phyloP scores from a whole-genome alignment of 768 basidiomycete genomes.

The Rhodotorula graminis region DNA sequence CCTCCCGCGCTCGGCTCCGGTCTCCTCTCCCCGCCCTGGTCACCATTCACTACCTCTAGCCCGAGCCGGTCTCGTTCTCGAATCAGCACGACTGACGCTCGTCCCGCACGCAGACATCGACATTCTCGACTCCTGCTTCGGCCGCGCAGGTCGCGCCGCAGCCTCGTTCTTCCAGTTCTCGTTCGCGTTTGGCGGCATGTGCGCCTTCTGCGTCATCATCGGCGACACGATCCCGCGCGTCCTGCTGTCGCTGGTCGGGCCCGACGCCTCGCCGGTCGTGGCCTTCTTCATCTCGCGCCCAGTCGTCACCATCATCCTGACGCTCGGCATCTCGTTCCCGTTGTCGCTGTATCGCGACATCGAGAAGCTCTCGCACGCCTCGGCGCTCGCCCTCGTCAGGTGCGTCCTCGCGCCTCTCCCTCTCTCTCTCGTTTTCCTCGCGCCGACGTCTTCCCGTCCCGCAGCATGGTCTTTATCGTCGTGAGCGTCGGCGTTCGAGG shows the following conservation, averaged over 20 bases:
- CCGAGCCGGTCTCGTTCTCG: too few species aligned
- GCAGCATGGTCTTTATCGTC: constrained; percentile 88
- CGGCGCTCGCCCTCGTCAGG: constrained; percentile 74
- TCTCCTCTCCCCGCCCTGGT: too few species aligned
- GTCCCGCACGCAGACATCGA: constrained; percentile 23
- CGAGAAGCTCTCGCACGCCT: constrained; percentile 89
- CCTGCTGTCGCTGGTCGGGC: constrained; percentile 69
- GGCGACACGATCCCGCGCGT: constrained; percentile 96
- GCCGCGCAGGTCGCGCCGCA: constrained; percentile 79
- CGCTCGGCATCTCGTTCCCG: constrained; percentile 79
- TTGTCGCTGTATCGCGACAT: constrained; percentile 95
- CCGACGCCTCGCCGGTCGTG: constrained; percentile 64
- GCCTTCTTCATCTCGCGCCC: constrained; percentile 75
- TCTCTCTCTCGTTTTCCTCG: background rate
- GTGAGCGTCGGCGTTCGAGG: constrained; percentile 75
- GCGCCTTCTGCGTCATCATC: constrained; percentile 95
- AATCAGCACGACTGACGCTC: background rate
- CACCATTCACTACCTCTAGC: too few species aligned
- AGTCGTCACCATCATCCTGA: constrained; percentile 83
- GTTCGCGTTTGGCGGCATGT: constrained; percentile 98
- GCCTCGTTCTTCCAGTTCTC: constrained; percentile 96
- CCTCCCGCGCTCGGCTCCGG: too few species aligned
- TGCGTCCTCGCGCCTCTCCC: background rate
- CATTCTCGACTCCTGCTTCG: constrained; percentile 55
- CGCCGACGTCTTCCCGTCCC: background rate